Percentiles rank a stretch among this genome's conserved stretches.
phyloP scores from a whole-genome alignment of 2,329 filamentous ascomycete genomes.

The Botryotinia convoluta region DNA sequence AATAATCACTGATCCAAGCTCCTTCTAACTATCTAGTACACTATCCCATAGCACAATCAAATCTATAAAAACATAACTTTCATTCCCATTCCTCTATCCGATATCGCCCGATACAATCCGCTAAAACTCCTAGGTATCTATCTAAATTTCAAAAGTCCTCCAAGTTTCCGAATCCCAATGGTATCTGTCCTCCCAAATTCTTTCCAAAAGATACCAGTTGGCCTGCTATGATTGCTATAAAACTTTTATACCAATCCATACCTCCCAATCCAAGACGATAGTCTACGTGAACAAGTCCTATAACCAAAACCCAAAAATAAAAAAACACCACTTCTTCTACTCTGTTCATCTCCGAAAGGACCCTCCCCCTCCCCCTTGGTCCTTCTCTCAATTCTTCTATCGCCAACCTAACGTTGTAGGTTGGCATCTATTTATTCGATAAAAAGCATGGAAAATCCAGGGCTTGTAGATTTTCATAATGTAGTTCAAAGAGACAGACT shows the following conservation, averaged over 20 bases:
- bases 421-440: constrained; percentile 6
- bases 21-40: not conserved
- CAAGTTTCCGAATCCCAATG: constrained; percentile 1
- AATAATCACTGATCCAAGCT: not conserved
- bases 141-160: constrained; percentile 5
- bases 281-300: not conserved
- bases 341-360: not conserved
- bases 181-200: constrained; percentile 12
- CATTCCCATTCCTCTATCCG: not conserved
- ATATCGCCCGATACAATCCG: not conserved
- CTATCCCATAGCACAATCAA: not conserved
- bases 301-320: not conserved
- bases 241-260: constrained; percentile 8
- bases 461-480: not conserved
- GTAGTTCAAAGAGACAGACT: constrained; percentile 1
- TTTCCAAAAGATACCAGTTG: constrained; percentile 7
- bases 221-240: not conserved
- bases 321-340: not conserved
- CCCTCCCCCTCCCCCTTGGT: not conserved
- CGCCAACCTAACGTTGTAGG: not conserved
- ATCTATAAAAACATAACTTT: not conserved
- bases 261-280: not conserved
- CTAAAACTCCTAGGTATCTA: constrained; percentile 10
- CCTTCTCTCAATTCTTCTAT: not conserved
- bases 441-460: constrained; percentile 8